A percentile compares a stretch with the other conserved stretches of the same genome.
Conservation (phyloP, 2,329 filamentous ascomycete genomes). For the Blumeria graminis region DNA sequence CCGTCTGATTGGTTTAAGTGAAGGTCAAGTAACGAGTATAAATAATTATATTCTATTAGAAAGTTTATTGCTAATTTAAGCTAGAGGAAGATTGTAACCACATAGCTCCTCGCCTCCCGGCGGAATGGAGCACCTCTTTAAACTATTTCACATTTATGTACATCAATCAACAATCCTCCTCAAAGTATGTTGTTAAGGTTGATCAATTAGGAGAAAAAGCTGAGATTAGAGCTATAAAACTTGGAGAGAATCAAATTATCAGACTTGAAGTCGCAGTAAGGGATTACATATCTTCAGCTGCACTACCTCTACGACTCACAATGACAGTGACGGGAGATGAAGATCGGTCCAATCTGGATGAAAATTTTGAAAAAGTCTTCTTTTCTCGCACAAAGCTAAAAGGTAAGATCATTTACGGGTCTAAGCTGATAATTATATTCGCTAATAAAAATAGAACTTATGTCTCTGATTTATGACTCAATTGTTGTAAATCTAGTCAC, state of each 20-base stretch:
- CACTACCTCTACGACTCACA: slow-evolving; percentile 31
- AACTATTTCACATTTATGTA: slow-evolving; percentile 66
- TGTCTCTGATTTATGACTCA: slow-evolving; percentile 46
- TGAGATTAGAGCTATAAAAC: slow-evolving; percentile 56
- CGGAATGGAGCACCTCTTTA: slow-evolving; percentile 55
- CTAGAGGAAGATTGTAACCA: slow-evolving; percentile 31
- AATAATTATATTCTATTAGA: neutral
- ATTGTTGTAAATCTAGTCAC: slow-evolving; percentile 72
- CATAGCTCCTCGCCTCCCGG: slow-evolving; percentile 38
- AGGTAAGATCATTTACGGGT: slow-evolving; percentile 11
- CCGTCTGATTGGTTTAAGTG: slow-evolving; percentile 56
- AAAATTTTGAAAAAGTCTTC: slow-evolving; percentile 38
- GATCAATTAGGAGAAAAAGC: slow-evolving; percentile 63
- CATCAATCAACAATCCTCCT: slow-evolving; percentile 60
- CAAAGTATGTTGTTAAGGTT: slow-evolving; percentile 61
- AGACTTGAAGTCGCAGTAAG: slow-evolving; percentile 50
- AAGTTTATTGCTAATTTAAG: slow-evolving; percentile 2
- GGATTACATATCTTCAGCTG: slow-evolving; percentile 45
- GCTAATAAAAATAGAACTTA: slow-evolving; percentile 28
- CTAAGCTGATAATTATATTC: neutral
- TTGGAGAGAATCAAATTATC: slow-evolving; percentile 60
- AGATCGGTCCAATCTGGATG: slow-evolving; percentile 24
- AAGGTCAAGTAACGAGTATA: slow-evolving; percentile 52
- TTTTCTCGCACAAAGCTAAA: slow-evolving; percentile 45
- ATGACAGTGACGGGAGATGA: slow-evolving; percentile 23